Base-by-base conservation (phyloP, 1,284 basidiomycete genomes). In the Trametes versicolor region DNA sequence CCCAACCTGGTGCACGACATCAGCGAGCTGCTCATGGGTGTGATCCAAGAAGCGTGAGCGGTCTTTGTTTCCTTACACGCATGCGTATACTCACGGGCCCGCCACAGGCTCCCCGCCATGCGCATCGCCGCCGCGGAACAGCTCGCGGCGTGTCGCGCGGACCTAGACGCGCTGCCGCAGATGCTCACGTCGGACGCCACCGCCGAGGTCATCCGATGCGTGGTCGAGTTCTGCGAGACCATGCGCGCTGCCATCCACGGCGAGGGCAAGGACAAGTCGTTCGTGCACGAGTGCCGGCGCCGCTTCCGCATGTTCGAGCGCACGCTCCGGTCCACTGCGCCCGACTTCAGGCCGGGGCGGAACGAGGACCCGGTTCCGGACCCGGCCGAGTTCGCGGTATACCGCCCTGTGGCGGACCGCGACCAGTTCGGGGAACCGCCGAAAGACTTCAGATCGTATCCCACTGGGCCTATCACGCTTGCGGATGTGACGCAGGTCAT, bases 41-140 rank as follows among this genome's bases (percentile, higher is more conserved):
- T 86, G 17, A 87, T 90, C 37, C 79, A 84, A 39, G 73, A 74
- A 12, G 82, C 81, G 89, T 90, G 69, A 51, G 87, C 79, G 6
- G 0, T 8, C 21, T 12, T 29, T 25, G n/a, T 1, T 10, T n/a
- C 29, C 13, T 10, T 21, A 39, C 1, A 8, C 4, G 2, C 6
- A n/a, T 34, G 15, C 10, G 23, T 21, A 2, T 27, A n/a, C 36
- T 32, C 21, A 17, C 7, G 15, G 36, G 8, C 39, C 8, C 3
- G 6, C 8, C 21, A 6, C 65, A 90, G 88, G 51, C 76, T 90
- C 27, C 87, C 87, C 2, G 69, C 71, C 10, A 75, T 90, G 2
- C 78, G 70, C 29, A 64, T 69, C 3, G 72, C 82, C 17, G 77
- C 86, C 4, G 74, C 80, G 1, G 64, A 71, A 13, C 76, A 82